Evolutionary conservation across 306 rosid species (phyloP).

Genomic region (Cucumis melo): DNA sequence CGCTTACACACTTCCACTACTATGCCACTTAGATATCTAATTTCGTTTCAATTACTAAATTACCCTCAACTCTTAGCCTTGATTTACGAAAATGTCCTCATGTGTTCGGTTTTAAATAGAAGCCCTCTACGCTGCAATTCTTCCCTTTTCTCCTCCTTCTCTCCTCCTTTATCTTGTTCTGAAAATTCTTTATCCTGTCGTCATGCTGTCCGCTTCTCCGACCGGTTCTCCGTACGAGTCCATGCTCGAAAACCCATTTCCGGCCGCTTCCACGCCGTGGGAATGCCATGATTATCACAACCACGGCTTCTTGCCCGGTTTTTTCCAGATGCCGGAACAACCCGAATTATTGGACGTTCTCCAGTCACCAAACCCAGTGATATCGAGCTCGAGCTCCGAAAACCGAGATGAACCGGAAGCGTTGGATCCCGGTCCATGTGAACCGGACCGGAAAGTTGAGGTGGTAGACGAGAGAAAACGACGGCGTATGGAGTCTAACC

Average conservation of each 20-base stretch:
- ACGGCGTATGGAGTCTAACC: slow-evolving; percentile 77
- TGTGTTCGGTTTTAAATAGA: slow-evolving; percentile 23
- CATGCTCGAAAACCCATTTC: slow-evolving; percentile 27
- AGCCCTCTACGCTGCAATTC: slow-evolving; percentile 35
- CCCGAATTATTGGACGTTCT: slow-evolving; percentile 20
- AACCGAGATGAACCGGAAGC: not conserved
- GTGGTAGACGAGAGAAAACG: slow-evolving; percentile 46
- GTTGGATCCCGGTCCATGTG: not conserved
- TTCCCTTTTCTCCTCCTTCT: slow-evolving; percentile 65
- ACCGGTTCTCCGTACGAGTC: slow-evolving; percentile 20
- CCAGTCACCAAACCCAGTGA: slow-evolving; percentile 5
- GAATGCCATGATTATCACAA: slow-evolving; percentile 24
- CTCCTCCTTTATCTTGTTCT: slow-evolving; percentile 12
- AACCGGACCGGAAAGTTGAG: slow-evolving; percentile 3
- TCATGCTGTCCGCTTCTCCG: slow-evolving; percentile 47
- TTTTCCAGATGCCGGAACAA: slow-evolving; percentile 14
- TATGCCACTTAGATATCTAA: not conserved
- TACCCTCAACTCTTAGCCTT: not conserved
- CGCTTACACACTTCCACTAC: slow-evolving; percentile 7
- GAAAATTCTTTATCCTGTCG: slow-evolving; percentile 5
- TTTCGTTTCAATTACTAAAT: slow-evolving; percentile 8
- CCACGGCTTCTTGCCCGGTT: slow-evolving; percentile 12
- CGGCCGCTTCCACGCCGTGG: slow-evolving; percentile 33
- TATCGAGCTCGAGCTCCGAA: slow-evolving; percentile 17
- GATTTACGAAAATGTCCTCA: slow-evolving; percentile 8